A percentile compares a stretch with the other conserved stretches of the same genome.
These are phyloP conservation scores for Suillus lakei DNA, from an alignment of 768 basidiomycete species.

Conservation along the genomic window DNA sequence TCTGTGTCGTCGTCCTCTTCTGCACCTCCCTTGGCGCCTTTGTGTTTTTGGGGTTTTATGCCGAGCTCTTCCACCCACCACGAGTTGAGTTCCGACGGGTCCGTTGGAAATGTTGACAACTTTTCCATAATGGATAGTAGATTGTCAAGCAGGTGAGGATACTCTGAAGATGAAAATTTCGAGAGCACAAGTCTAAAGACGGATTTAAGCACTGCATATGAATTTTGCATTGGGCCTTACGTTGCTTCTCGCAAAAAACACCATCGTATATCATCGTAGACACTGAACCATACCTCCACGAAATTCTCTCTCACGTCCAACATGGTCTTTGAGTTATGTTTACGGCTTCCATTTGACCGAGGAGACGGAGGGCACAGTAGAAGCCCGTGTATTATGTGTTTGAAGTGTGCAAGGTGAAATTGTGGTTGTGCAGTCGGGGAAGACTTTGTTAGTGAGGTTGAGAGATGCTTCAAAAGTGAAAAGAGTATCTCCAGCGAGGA, in stretches of 20 bases:
- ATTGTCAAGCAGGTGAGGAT: constrained; percentile 50
- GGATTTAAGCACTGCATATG: constrained; percentile 9
- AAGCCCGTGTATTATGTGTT: constrained; percentile 62
- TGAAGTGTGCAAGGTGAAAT: constrained; percentile 71
- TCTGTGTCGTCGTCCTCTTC: constrained; percentile 38
- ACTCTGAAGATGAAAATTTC: constrained; percentile 31
- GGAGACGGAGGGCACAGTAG: constrained; percentile 63
- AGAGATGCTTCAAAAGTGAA: constrained; percentile 77
- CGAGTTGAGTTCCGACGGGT: constrained; percentile 64
- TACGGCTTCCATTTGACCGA: constrained; percentile 24
- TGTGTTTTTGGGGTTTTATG: constrained; percentile 56
- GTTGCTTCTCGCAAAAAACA: constrained; percentile 83
- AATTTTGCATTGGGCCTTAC: constrained; percentile 42
- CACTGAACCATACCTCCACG: constrained; percentile 73
- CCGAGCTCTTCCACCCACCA: constrained; percentile 83
- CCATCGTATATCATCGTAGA: constrained; percentile 86
- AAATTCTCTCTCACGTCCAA: constrained; percentile 67
- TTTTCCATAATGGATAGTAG: constrained; percentile 69
- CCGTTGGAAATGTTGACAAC: constrained; percentile 76
- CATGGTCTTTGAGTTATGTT: constrained; percentile 47
- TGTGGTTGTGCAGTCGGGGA: constrained; percentile 55
- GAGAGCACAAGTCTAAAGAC: constrained; percentile 27
- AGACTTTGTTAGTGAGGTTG: constrained; percentile 59
- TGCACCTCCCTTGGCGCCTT: constrained; percentile 46
- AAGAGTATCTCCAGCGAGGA: constrained; percentile 78